Evolutionary conservation across 2,329 filamentous ascomycete genomes (phyloP).

Genomic region (Talaromyces pinophilus): DNA sequence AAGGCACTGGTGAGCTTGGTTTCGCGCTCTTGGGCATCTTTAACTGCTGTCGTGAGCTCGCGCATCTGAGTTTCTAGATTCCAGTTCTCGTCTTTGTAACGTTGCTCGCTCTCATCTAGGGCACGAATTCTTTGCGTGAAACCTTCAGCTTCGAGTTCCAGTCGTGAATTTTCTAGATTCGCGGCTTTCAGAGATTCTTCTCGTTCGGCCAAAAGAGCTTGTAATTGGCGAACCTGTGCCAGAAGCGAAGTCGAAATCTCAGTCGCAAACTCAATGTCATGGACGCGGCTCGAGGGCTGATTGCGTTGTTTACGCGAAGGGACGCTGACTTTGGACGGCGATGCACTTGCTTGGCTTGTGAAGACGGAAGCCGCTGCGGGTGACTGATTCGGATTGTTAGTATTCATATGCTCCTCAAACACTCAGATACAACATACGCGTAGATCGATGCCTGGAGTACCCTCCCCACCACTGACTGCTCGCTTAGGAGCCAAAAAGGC

Average conservation of each 20-base stretch:
- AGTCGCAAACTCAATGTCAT: constrained; percentile 97
- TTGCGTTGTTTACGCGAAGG: constrained; percentile 88
- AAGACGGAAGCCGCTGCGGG: constrained; percentile 75
- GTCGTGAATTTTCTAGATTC: constrained; percentile 71
- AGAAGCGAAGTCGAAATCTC: constrained; percentile 95
- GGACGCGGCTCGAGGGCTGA: constrained; percentile 80
- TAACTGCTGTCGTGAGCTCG: constrained; percentile 71
- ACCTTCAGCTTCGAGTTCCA: constrained; percentile 80
- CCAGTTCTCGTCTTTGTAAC: constrained; percentile 99
- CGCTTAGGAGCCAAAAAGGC: constrained; percentile 82
- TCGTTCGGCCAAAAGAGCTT: constrained; percentile 79
- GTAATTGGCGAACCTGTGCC: constrained; percentile 88
- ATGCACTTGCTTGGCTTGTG: constrained; percentile 78
- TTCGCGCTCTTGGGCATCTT: constrained; percentile 78
- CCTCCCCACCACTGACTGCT: constrained; percentile 70
- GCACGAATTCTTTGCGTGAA: constrained; percentile 77
- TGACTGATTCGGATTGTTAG: constrained; percentile 50
- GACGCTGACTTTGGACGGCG: constrained; percentile 84
- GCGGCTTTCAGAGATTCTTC: constrained; percentile 80
- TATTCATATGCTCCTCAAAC: not conserved
- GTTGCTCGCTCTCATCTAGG: constrained; percentile 89
- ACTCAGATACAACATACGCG: constrained; percentile 40
- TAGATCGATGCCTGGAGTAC: constrained; percentile 46
- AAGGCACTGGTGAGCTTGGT: constrained; percentile 76
- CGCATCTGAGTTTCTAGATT: constrained; percentile 90